A percentile compares a stretch with the other conserved stretches of the same genome.
phyloP scores from a whole-genome alignment of 1,284 basidiomycete genomes.

The Microbotryomycetes sp. region DNA sequence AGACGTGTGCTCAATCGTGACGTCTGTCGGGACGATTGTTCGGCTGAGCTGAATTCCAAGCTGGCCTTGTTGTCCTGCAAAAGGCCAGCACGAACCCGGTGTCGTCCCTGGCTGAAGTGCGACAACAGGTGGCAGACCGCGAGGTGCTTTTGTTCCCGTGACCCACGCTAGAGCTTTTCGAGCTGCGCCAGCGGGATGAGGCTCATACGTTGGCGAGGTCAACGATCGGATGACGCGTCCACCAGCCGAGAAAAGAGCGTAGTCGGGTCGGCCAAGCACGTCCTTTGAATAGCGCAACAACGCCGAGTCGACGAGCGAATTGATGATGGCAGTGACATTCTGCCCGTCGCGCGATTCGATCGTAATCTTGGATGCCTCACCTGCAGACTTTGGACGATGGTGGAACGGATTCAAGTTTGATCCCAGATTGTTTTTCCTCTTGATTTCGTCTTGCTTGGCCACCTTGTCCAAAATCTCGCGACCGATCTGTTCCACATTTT shows the following conservation, averaged over 20 bases:
- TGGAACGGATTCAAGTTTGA: slow-evolving; percentile 1
- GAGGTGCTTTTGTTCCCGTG: slow-evolving; percentile 41
- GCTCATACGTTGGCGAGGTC: slow-evolving; percentile 68
- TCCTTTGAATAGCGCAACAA: slow-evolving; percentile 66
- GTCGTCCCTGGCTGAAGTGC: slow-evolving; percentile 75
- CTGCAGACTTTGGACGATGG: not conserved
- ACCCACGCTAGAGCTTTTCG: slow-evolving; percentile 28
- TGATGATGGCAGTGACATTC: slow-evolving; percentile 26
- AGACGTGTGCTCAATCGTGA: slow-evolving; percentile 84
- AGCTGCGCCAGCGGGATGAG: slow-evolving; percentile 47
- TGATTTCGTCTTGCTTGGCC: slow-evolving; percentile 47
- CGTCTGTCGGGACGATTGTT: slow-evolving; percentile 61
- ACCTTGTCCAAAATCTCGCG: slow-evolving; percentile 35
- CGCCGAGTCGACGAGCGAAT: slow-evolving; percentile 37
- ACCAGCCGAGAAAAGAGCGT: slow-evolving; percentile 74
- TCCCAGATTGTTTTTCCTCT: not conserved
- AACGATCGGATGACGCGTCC: slow-evolving; percentile 71
- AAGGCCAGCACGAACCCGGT: slow-evolving; percentile 89
- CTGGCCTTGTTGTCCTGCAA: slow-evolving; percentile 67
- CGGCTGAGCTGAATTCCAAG: slow-evolving; percentile 71
- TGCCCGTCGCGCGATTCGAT: slow-evolving; percentile 22
- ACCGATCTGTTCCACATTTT: slow-evolving; percentile 37
- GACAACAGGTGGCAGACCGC: slow-evolving; percentile 72
- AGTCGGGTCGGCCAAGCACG: slow-evolving; percentile 71
- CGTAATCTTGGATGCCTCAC: not conserved